A percentile compares a stretch with the other conserved stretches of the same genome.
phyloP scores from a whole-genome alignment of 2,329 filamentous ascomycete genomes.

The Hypomyces rosellus region DNA sequence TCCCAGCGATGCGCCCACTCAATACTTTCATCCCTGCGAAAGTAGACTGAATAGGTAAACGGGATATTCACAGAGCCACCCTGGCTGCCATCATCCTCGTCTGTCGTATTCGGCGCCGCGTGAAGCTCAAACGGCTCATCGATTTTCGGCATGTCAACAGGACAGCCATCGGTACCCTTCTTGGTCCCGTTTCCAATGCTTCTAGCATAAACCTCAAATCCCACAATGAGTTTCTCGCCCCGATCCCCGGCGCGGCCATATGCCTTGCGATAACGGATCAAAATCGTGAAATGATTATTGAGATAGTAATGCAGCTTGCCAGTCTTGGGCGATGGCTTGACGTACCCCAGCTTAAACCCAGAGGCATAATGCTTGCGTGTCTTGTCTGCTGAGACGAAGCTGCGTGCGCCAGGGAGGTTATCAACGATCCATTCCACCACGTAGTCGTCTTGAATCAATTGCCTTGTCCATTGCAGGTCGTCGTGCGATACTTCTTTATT shows the following conservation, averaged over 20 bases:
- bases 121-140: conserved; percentile 63
- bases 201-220: conserved; percentile 86
- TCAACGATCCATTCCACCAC: conserved; percentile 93
- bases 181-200: conserved; percentile 60
- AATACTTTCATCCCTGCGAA: conserved; percentile 70
- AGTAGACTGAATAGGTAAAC: conserved; percentile 87
- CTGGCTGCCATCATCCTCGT: conserved; percentile 53
- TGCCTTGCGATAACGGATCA: conserved; percentile 70
- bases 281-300: conserved; percentile 83
- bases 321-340: conserved; percentile 54
- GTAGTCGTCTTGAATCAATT: conserved; percentile 72
- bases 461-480: conserved; percentile 60
- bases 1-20: conserved; percentile 87
- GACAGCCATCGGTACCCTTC: conserved; percentile 60
- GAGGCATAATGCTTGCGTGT: conserved; percentile 81
- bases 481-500: conserved; percentile 57
- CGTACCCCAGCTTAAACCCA: conserved; percentile 82
- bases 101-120: conserved; percentile 57
- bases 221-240: conserved; percentile 74
- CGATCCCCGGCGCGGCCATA: conserved; percentile 61
- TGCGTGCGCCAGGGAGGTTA: conserved; percentile 82
- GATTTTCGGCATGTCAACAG: conserved; percentile 56
- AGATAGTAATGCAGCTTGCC: conserved; percentile 64
- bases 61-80: conserved; percentile 65
- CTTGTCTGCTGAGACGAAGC: conserved; percentile 81